phyloP scores from a whole-genome alignment of 768 basidiomycete genomes.

The Boletus reticuloceps region DNA sequence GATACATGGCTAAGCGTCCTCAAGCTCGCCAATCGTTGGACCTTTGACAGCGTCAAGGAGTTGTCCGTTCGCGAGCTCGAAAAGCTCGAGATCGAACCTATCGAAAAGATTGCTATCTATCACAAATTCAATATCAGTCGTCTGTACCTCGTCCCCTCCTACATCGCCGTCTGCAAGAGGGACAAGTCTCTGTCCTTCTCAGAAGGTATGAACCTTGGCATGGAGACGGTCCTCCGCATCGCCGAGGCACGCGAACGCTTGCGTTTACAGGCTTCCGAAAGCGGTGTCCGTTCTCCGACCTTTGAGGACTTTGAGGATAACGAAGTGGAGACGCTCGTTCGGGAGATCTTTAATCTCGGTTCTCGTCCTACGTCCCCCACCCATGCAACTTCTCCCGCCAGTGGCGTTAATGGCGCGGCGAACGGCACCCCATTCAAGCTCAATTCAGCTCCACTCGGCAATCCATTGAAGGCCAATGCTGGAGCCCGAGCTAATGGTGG shows the following conservation, averaged over 20 bases:
- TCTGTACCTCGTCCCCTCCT: conserved; percentile 36
- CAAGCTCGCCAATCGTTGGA: conserved; percentile 38
- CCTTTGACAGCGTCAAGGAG: conserved; percentile 38
- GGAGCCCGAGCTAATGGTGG: conserved; percentile 29
- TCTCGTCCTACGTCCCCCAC: conserved; percentile 26
- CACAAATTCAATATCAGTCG: conserved; percentile 34
- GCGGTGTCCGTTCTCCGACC: conserved; percentile 30
- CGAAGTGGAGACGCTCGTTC: conserved; percentile 25
- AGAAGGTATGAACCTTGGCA: conserved; percentile 43
- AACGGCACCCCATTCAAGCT: conserved; percentile 18
- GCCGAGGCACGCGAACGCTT: conserved; percentile 41
- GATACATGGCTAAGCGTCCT: conserved; percentile 44
- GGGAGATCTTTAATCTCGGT: conserved; percentile 29
- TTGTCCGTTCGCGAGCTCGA: conserved; percentile 40
- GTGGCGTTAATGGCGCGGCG: conserved; percentile 10
- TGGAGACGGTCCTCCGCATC: conserved; percentile 36
- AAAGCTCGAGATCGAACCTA: conserved; percentile 32
- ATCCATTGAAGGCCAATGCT: conserved; percentile 19
- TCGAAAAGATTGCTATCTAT: conserved; percentile 40
- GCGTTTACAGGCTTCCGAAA: conserved; percentile 32
- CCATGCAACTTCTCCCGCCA: conserved; percentile 3
- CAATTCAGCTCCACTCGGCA: conserved; percentile 14
- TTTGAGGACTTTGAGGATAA: conserved; percentile 32
- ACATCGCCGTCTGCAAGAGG: conserved; percentile 35
- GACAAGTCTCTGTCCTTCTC: conserved; percentile 34